Evolutionary conservation across 2,329 filamentous ascomycete genomes (phyloP), one percentile per base, ranked within the genome.

Genomic region (Colletotrichum tamarilloi): DNA sequence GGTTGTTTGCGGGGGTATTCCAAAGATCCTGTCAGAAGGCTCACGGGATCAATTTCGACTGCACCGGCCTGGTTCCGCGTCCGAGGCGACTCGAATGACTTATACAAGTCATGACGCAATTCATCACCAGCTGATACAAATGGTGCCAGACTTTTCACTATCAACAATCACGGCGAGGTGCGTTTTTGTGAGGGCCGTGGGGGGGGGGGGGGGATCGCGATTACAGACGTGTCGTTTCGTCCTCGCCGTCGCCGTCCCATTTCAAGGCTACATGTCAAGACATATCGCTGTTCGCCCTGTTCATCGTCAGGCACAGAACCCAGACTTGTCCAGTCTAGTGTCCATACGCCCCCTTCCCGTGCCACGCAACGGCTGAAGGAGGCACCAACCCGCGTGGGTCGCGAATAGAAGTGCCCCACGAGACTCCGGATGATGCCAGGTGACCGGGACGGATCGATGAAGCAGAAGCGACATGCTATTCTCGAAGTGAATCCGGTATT

Each of bases 361-460:
- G 65, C 58, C 65, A 58, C 69, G 11, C 35, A 62, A 62, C 35
- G 35, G 53, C 3, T 28, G 24, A 49, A 58, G 56, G 56, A 26
- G 49, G 32, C 55, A 30, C 32, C 62, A 62, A 56, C 63, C 62
- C 67, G 67, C 72, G 72, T 74, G 72, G 72, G 72, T 72, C 71
- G 22, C 26, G 56, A 52, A 6, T 46, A 57, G 53, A 63, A 30
- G 26, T n/a, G 46, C 67, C 67, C 71, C 67, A 66, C 71, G 71
- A 49, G n/a, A 19, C 55, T 71, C 49, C 55, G 46, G 67, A 46
- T 49, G 49, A 72, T 19, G 38, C 71, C 62, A 72, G 62, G 55
- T 67, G 28, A 49, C 53, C 57, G 72, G 68, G 62, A 60, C 70
- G 53, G 59, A 70, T 70, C 59, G 70, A 67, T 57, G 52, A 60